phyloP scores from a whole-genome alignment of 345 rosid genomes.

The Lumnitzera littorea region DNA sequence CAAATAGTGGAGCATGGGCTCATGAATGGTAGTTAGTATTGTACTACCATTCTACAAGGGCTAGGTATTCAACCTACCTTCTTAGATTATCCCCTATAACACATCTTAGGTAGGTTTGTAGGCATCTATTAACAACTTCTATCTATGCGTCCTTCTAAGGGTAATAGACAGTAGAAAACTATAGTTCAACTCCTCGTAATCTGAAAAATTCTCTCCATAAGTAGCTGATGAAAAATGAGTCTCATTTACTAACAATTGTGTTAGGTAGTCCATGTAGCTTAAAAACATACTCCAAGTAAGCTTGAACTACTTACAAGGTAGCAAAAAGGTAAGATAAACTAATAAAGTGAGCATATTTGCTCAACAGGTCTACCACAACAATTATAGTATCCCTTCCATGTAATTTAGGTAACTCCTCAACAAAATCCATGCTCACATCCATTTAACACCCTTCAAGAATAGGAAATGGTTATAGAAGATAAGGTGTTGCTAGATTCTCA shows the following conservation, averaged over 20 bases:
- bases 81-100: background rate
- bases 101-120: background rate
- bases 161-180: background rate
- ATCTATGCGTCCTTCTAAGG: background rate
- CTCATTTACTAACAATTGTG: too few relatives aligned
- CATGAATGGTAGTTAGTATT: background rate
- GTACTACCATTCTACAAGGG: conserved; percentile 6
- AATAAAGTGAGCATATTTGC: background rate
- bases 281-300: background rate
- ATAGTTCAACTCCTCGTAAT: background rate
- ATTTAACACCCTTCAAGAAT: background rate
- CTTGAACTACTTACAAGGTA: background rate
- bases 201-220: conserved; percentile 1
- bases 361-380: background rate
- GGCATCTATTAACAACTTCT: conserved; percentile 1
- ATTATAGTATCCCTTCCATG: background rate
- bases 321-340: background rate
- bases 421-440: background rate
- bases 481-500: background rate
- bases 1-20: background rate
- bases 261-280: conserved; percentile 6
- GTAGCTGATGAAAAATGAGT: background rate
- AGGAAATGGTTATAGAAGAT: background rate
- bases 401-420: background rate
- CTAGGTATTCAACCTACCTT: background rate